Evolutionary conservation across 192 early-diverging fungal species (phyloP), one percentile per base, ranked within the genome.

Genomic region (Diversispora epigaea): DNA sequence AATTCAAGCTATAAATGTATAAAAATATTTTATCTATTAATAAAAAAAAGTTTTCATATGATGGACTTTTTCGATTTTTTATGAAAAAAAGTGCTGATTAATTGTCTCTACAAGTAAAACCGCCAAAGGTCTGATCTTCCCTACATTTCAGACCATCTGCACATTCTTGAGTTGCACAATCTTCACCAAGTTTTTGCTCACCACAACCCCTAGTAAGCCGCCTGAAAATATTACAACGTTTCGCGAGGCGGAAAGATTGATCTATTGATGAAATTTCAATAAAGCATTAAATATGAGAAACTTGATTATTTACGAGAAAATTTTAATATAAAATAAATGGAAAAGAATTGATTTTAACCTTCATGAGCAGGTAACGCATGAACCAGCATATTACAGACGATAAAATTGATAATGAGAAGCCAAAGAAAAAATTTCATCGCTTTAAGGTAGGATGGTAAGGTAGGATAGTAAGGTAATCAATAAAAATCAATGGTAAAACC

Each of bases 281-380:
- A 32, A 66, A 66, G 41, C 0, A 66, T 66, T 52, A 52, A 66
- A 25, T n/a, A 32, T 66, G 64, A 66, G 64, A 44, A 66, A 46
- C 64, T 66, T 32, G 64, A 54, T 40, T 70, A 58, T 22, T 72
- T 60, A 44, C 57, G 56, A 72, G 17, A 72, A 72, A 72, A 58
- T 43, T 58, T 71, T 58, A 71, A 71, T 71, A 72, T 72, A 72
- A 72, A 72, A 41, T 72, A 72, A 72, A 72, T 72, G 43, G 70
- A 58, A 72, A 11, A 72, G 43, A 72, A 60, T 72, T 60, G 56
- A 71, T 71, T 57, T 71, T 71, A 71, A 72, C 70, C 70, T 72
- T 60, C 56, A 58, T 56, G 56, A 72, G 22, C 70, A 60, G 56
- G 70, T 17, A 72, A 72, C 15, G 70, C 70, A 72, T 72, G 70